A percentile compares a stretch with the other conserved stretches of the same genome.
phyloP scores from a whole-genome alignment of 129 eudicot species.

The Kitagawia praeruptora region DNA sequence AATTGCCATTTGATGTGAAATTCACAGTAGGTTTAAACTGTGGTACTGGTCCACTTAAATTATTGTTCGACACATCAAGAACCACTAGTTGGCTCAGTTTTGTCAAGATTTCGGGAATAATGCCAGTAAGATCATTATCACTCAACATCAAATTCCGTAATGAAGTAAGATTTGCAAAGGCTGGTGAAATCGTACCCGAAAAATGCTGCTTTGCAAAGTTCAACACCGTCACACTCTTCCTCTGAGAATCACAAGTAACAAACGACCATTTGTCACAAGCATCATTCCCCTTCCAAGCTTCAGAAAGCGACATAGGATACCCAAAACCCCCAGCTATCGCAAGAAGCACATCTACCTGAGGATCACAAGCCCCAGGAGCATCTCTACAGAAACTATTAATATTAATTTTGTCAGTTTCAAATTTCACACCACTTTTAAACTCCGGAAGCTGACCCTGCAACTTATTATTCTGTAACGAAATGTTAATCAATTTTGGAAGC shows the following conservation, averaged over 20 bases:
- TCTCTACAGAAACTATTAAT: slow-evolving; percentile 46
- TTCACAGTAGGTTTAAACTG: slow-evolving; percentile 22
- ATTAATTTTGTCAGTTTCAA: background rate
- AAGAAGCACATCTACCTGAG: slow-evolving; percentile 48
- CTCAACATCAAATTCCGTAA: slow-evolving; percentile 33
- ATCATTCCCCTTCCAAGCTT: slow-evolving; percentile 50
- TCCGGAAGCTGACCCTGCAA: slow-evolving; percentile 56
- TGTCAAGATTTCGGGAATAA: slow-evolving; percentile 37
- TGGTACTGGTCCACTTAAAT: slow-evolving; percentile 44
- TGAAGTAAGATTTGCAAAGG: slow-evolving; percentile 39
- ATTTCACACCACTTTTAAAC: slow-evolving; percentile 19
- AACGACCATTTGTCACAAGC: slow-evolving; percentile 41
- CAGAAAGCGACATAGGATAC: slow-evolving; percentile 42
- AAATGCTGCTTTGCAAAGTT: slow-evolving; percentile 25
- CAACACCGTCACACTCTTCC: slow-evolving; percentile 34
- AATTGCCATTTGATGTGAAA: slow-evolving; percentile 32
- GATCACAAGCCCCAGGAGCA: slow-evolving; percentile 56
- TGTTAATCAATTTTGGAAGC: slow-evolving; percentile 30
- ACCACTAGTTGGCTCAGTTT: slow-evolving; percentile 26
- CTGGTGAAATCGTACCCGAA: slow-evolving; percentile 58
- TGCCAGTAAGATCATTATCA: slow-evolving; percentile 48
- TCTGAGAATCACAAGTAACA: slow-evolving; percentile 23
- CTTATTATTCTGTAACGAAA: slow-evolving; percentile 46
- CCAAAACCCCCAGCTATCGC: slow-evolving; percentile 51
- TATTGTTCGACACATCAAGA: slow-evolving; percentile 49